Percentiles rank a stretch among this genome's conserved stretches.
Conservation (phyloP, 805 yeast species). For the Candida chilensis region DNA sequence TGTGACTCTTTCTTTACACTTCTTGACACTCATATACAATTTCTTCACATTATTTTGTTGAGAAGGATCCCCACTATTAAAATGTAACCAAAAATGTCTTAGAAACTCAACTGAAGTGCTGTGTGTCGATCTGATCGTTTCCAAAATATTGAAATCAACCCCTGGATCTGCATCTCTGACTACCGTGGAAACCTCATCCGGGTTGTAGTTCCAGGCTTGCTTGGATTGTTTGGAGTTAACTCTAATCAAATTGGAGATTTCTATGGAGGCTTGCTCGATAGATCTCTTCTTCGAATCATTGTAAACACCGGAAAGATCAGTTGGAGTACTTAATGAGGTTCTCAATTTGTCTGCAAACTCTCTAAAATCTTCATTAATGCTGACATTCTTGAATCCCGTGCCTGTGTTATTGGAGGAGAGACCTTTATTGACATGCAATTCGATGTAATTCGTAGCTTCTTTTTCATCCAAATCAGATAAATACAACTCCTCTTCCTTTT, state of each 20-base stretch:
- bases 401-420: slow-evolving; percentile 7
- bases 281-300: slow-evolving; percentile 13
- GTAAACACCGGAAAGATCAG: slow-evolving; percentile 15
- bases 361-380: slow-evolving; percentile 11
- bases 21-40: slow-evolving; percentile 37
- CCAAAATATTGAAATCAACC: slow-evolving; percentile 26
- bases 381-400: slow-evolving; percentile 17
- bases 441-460: slow-evolving; percentile 41
- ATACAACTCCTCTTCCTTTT: slow-evolving; percentile 33
- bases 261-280: slow-evolving; percentile 31
- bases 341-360: slow-evolving; percentile 10
- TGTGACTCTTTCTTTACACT: slow-evolving; percentile 35
- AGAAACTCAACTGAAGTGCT: slow-evolving; percentile 69
- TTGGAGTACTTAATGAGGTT: slow-evolving; percentile 7
- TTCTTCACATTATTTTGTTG: slow-evolving; percentile 19
- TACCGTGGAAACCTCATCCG: slow-evolving; percentile 17
- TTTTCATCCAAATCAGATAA: slow-evolving; percentile 43
- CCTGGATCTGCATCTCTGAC: slow-evolving; percentile 2
- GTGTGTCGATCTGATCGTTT: slow-evolving; percentile 51
- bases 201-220: slow-evolving; percentile 30
- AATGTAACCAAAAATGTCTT: slow-evolving; percentile 66
- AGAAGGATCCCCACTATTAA: slow-evolving; percentile 22
- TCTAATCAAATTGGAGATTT: slow-evolving; percentile 37
- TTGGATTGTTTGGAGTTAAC: slow-evolving; percentile 46
- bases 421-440: slow-evolving; percentile 23